Conservation (phyloP, 1,284 basidiomycete species). For the Apiotrichum brassicae region DNA sequence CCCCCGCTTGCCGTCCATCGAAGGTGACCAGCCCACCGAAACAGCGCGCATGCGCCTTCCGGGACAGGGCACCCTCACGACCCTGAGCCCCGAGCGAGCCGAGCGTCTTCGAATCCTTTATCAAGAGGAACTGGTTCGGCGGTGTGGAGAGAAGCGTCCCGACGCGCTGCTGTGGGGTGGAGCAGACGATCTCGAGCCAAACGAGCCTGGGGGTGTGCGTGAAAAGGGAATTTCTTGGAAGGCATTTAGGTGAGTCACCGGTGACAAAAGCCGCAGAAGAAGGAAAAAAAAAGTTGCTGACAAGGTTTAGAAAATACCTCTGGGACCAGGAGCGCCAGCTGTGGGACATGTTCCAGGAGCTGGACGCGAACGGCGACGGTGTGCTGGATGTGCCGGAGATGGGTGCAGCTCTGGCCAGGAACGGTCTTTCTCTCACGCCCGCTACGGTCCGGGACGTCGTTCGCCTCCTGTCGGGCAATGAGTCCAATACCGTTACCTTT, state of each 20-base stretch:
- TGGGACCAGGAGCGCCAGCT: slow-evolving; percentile 57
- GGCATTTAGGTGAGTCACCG: slow-evolving; percentile 56
- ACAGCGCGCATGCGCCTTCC: slow-evolving; percentile 41
- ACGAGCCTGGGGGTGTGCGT: slow-evolving; percentile 15
- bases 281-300: slow-evolving; percentile 28
- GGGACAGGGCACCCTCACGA: slow-evolving; percentile 43
- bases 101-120: slow-evolving; percentile 64
- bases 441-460: slow-evolving; percentile 71
- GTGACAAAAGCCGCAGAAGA: not conserved
- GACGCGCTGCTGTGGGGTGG: slow-evolving; percentile 49
- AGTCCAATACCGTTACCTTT: slow-evolving; percentile 59
- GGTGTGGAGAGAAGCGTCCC: slow-evolving; percentile 49
- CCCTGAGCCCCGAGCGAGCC: slow-evolving; percentile 61
- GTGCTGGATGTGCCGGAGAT: slow-evolving; percentile 69
- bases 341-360: slow-evolving; percentile 81
- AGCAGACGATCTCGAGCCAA: slow-evolving; percentile 47
- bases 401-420: slow-evolving; percentile 60
- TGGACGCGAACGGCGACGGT: slow-evolving; percentile 80
- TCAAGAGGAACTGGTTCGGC: slow-evolving; percentile 65
- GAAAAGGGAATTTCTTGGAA: slow-evolving; percentile 59
- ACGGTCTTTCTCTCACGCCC: slow-evolving; percentile 64
- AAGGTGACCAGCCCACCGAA: slow-evolving; percentile 26
- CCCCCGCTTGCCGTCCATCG: slow-evolving; percentile 33
- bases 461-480: slow-evolving; percentile 56
- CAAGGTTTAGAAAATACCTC: slow-evolving; percentile 23